Evolutionary conservation across 2,329 filamentous ascomycete species (phyloP).

Genomic region (Sclerotiophoma versabilis): DNA sequence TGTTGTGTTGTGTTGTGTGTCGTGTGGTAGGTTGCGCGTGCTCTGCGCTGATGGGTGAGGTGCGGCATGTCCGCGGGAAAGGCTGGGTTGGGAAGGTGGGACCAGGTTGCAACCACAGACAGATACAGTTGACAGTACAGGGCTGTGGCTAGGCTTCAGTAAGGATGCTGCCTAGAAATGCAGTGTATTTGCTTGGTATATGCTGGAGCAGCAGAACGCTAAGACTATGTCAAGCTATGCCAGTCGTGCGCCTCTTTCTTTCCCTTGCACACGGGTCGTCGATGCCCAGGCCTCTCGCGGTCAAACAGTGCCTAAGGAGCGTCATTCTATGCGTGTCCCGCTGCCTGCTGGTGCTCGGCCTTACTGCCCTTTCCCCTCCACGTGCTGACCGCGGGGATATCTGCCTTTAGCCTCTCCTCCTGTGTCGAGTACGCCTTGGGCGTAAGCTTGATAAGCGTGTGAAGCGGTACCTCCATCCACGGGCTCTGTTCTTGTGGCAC

Average conservation of each 20-base stretch:
- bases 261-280: background rate
- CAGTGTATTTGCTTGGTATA: conserved; percentile 7
- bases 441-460: conserved; percentile 95
- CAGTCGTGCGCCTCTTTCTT: conserved; percentile 1
- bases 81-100: conserved; percentile 32
- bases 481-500: conserved; percentile 90
- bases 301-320: conserved; percentile 16
- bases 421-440: conserved; percentile 93
- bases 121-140: background rate
- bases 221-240: conserved; percentile 13
- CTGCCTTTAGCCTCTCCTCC: conserved; percentile 84
- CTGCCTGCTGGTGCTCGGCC: conserved; percentile 76
- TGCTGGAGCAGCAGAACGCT: conserved; percentile 14
- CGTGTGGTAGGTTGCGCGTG: background rate
- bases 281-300: background rate
- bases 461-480: conserved; percentile 98
- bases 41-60: conserved; percentile 2
- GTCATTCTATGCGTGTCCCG: conserved; percentile 23
- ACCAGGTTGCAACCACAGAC: background rate
- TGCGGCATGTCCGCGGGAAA: conserved; percentile 27
- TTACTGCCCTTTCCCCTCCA: conserved; percentile 94
- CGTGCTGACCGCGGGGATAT: conserved; percentile 94
- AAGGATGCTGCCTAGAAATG: no score
- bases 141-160: no score
- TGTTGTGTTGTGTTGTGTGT: background rate